Conservation (phyloP, 331 rosid species). For the Quercus lobata region DNA sequence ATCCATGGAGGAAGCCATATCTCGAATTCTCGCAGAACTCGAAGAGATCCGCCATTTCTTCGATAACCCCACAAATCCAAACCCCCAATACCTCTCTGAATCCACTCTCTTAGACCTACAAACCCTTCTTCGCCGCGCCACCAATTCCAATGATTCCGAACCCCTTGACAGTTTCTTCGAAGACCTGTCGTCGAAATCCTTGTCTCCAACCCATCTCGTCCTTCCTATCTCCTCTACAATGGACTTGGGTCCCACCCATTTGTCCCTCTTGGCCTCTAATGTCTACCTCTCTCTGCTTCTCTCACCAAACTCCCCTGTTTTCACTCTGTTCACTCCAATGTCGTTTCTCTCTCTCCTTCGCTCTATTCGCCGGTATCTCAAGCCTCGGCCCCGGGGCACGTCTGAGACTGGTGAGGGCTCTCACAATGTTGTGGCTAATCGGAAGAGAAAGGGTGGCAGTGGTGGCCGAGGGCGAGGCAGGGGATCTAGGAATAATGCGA, state of each 20-base stretch:
- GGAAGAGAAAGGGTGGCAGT: slow-evolving; percentile 36
- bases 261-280: slow-evolving; percentile 61
- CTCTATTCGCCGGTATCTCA: slow-evolving; percentile 71
- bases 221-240: slow-evolving; percentile 55
- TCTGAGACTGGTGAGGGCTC: background rate
- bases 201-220: slow-evolving; percentile 58
- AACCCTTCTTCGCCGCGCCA: slow-evolving; percentile 33
- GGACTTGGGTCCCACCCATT: slow-evolving; percentile 52
- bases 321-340: slow-evolving; percentile 81
- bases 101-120: slow-evolving; percentile 61
- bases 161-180: slow-evolving; percentile 39
- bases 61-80: slow-evolving; percentile 21
- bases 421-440: slow-evolving; percentile 11
- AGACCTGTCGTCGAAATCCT: slow-evolving; percentile 51
- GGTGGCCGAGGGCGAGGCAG: slow-evolving; percentile 12
- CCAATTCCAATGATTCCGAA: slow-evolving; percentile 19
- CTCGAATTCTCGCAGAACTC: slow-evolving; percentile 53
- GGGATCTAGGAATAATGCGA: slow-evolving; percentile 16
- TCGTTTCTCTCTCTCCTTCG: slow-evolving; percentile 83
- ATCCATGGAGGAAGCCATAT: slow-evolving; percentile 55
- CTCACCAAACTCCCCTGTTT: slow-evolving; percentile 71
- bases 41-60: slow-evolving; percentile 38
- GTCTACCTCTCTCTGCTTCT: slow-evolving; percentile 69
- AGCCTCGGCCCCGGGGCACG: slow-evolving; percentile 20
- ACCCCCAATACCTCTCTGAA: slow-evolving; percentile 35